Base-by-base conservation (phyloP, 768 basidiomycete species). In the Galerina marginata region DNA sequence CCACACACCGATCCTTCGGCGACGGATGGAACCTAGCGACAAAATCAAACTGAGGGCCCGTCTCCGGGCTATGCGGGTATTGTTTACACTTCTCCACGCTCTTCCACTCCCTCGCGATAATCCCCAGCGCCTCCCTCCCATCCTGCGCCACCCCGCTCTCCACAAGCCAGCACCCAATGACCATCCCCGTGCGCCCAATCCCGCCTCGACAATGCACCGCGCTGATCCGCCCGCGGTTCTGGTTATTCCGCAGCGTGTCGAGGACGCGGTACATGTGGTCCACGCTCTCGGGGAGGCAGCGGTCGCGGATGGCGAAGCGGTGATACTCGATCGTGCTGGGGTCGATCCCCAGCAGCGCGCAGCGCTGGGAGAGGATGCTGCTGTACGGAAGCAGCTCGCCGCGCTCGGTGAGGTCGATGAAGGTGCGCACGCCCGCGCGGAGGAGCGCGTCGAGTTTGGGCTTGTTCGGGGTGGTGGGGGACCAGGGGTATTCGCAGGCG, bases 401-500 rank as follows among this genome's bases (percentile, higher is more conserved):
- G n/a, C 77, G 77, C 67, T 93, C 91, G n/a, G 91, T 93, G 68
- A 93, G 84, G 76, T 93, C 91, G 71, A 92, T 87, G 73, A 92
- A 92, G 4, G 91, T 91, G 60, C 89, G 87, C 7, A 91, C 87
- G 48, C 91, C 91, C 1, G 89, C 85, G 9, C 75, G 75, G 25
- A 93, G 84, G 52, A 93, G 80, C 0, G 85, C 84, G 75, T 91
- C 90, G 62, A 93, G 82, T 68, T 93, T 92, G 62, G 89, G 88
- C 56, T 79, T 80, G 61, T 78, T 71, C 7, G 80, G 75, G 71
- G 82, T 78, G 60, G 80, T 82, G 4, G 88, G 89, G 15, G 84
- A 76, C 86, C 88, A 93, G 1, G 91, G 91, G 72, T 92, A 92
- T 69, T 93, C 91, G 82, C 90, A 92, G 0, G 91, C 91, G 55